These are phyloP conservation scores for Neocatenulostroma microsporum DNA, from an alignment of 2,329 filamentous ascomycete species.

Conservation along the genomic window DNA sequence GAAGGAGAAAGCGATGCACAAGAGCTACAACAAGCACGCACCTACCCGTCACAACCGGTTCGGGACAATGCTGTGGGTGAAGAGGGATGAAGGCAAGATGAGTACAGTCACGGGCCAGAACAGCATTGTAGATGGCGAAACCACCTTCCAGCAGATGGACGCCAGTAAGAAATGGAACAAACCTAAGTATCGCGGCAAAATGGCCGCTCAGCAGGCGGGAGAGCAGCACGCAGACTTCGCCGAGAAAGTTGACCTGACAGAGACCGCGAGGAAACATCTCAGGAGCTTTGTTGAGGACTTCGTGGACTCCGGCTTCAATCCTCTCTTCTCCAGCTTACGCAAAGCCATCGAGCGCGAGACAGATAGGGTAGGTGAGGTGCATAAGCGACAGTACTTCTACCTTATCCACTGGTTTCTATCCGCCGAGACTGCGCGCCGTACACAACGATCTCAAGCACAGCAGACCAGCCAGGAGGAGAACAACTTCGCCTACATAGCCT, in stretches of 20 bases:
- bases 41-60: slow-evolving; percentile 89
- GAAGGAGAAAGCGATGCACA: slow-evolving; percentile 74
- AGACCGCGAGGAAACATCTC: slow-evolving; percentile 66
- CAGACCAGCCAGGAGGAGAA: slow-evolving; percentile 51
- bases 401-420: slow-evolving; percentile 80
- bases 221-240: slow-evolving; percentile 67
- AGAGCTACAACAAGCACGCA: slow-evolving; percentile 66
- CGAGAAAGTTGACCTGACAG: slow-evolving; percentile 59
- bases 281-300: slow-evolving; percentile 85
- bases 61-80: slow-evolving; percentile 95
- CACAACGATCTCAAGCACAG: no score
- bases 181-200: slow-evolving; percentile 50
- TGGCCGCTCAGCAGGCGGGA: no score
- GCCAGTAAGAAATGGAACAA: slow-evolving; percentile 83
- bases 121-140: slow-evolving; percentile 63
- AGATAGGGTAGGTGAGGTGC: slow-evolving; percentile 67
- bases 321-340: slow-evolving; percentile 70
- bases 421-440: slow-evolving; percentile 68
- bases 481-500: slow-evolving; percentile 78
- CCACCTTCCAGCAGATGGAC: slow-evolving; percentile 81
- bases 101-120: slow-evolving; percentile 84
- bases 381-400: slow-evolving; percentile 84
- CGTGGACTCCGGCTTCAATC: slow-evolving; percentile 91
- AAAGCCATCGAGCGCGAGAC: slow-evolving; percentile 87
- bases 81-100: slow-evolving; percentile 74